Evolutionary conservation across 495 filamentous ascomycete species (phyloP), one percentile per base, ranked within the genome.

Genomic region (Wilcoxina mikolae): DNA sequence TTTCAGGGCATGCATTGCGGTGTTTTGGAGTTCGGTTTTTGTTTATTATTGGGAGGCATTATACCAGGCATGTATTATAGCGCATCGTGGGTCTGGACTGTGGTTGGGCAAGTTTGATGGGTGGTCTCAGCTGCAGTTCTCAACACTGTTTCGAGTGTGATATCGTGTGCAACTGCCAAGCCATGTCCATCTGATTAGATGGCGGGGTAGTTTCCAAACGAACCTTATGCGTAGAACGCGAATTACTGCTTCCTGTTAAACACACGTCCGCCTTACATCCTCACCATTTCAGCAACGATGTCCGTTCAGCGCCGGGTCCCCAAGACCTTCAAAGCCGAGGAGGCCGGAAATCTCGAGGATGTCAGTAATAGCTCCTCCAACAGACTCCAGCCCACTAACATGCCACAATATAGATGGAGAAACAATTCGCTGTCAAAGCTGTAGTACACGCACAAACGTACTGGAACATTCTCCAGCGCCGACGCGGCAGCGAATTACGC

Each of bases 361-460:
- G 84, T 85, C 69, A 22, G 78, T 63, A n/a, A n/a, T 28, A 20
- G 42, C 17, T 41, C 42, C 24, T 45, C 25, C 28, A 49, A 48
- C 26, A 56, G 18, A 12, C 26, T 27, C 45, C 24, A 24, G 7
- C 2, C 29, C 47, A 29, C 47, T 50, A 50, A 50, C 47, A 17
- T 23, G 15, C 31, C 31, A 63, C 51, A 29, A 25, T 7, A 48
- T 56, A 98, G 87, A 95, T 98, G 67, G 91, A 99, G 78, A 95
- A 95, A 76, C 93, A 96, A 70, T 99, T 99, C 63, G 91, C 93
- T 29, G 91, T 99, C 61, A 96, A 96, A 76, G 87, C 80, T 44
- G 93, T 99, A 11, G 84, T 94, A 69, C 91, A 96, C 68, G 83
- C 96, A 71, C 78, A 82, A 67, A 95, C 89, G 44, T 99, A 95